Evolutionary conservation across 768 basidiomycete species (phyloP).

Genomic region (Tylopilus intermedius): DNA sequence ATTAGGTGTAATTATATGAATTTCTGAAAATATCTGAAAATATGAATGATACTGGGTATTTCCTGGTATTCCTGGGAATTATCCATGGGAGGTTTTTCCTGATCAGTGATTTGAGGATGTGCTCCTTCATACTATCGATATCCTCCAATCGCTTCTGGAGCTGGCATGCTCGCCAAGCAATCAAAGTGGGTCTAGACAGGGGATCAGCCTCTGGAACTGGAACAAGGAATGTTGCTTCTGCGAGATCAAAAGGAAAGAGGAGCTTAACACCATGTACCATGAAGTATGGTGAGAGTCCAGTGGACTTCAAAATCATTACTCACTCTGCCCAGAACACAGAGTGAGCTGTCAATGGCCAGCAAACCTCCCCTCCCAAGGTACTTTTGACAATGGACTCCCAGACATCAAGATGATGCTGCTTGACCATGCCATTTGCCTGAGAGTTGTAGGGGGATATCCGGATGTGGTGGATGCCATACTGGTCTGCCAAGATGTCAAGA

Average conservation of each 20-base stretch:
- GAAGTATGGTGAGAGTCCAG: no score
- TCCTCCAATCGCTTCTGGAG: background rate
- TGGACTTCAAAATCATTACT: no score
- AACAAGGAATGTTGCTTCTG: conserved; percentile 17
- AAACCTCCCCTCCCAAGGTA: background rate
- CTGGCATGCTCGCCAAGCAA: background rate
- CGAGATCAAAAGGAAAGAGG: conserved; percentile 26
- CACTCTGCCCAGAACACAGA: no score
- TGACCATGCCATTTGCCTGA: background rate
- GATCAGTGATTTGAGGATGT: background rate
- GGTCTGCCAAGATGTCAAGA: no score
- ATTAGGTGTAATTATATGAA: no score
- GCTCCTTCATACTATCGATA: background rate
- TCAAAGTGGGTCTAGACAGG: background rate
- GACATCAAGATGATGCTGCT: background rate
- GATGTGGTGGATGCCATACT: no score
- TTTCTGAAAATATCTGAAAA: no score
- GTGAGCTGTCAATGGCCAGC: no score
- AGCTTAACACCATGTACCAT: conserved; percentile 24
- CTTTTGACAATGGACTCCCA: background rate
- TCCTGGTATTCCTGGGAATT: no score
- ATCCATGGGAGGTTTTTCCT: no score
- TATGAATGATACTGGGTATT: no score
- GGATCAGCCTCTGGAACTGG: background rate
- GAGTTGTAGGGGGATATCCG: no score